Percentiles rank a stretch among this genome's conserved stretches.
Evolutionary conservation across 768 basidiomycete genomes (phyloP).

Genomic region (Tulasnella sp.): DNA sequence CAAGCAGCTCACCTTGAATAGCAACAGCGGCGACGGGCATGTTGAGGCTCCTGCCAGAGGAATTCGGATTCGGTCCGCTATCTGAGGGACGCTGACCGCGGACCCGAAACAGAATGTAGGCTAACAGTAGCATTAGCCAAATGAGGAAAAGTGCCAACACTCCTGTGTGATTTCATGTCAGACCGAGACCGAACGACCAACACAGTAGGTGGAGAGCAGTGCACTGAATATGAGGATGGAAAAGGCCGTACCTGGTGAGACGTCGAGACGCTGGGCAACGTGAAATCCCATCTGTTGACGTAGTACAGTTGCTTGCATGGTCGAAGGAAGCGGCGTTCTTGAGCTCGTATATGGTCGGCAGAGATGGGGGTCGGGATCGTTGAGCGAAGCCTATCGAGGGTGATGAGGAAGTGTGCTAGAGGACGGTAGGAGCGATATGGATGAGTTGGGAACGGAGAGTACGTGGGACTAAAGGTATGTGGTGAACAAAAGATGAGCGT

Average conservation of each 20-base stretch:
- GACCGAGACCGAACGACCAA: not conserved
- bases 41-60: not conserved
- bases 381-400: too few relatives aligned
- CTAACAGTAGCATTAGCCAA: not conserved
- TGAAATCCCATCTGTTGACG: not conserved
- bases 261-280: not conserved
- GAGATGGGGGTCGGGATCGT: too few relatives aligned
- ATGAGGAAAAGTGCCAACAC: not conserved
- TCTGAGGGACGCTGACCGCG: not conserved
- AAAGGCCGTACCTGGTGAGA: not conserved
- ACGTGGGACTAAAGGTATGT: too few relatives aligned
- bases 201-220: not conserved
- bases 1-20: not conserved
- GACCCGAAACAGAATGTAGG: not conserved
- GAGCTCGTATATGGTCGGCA: too few relatives aligned
- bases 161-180: not conserved
- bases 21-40: not conserved
- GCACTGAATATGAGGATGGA: too few relatives aligned
- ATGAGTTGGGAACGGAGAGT: too few relatives aligned
- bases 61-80: not conserved
- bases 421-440: too few relatives aligned
- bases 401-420: too few relatives aligned
- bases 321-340: too few relatives aligned
- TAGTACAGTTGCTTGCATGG: too few relatives aligned
- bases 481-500: too few relatives aligned